phyloP scores from a whole-genome alignment of 75 land plant genomes.

The Chamaecyparis obtusa region DNA sequence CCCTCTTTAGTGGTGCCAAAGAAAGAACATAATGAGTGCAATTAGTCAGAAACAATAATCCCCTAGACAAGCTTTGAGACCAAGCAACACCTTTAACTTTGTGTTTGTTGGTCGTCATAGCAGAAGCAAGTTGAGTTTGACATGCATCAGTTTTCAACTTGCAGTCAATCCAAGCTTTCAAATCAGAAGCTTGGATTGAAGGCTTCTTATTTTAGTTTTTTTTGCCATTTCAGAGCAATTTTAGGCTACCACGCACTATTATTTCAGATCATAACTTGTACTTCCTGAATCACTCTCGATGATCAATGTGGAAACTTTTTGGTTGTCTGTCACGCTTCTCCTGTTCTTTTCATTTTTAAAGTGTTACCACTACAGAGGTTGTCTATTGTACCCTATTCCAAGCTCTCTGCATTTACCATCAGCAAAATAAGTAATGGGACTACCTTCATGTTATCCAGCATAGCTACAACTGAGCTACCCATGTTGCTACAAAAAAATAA shows the following conservation, averaged over 20 bases:
- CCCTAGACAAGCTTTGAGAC: not conserved
- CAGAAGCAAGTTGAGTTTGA: not conserved
- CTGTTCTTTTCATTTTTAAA: not conserved
- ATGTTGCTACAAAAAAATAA: not conserved
- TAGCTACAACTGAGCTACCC: not conserved
- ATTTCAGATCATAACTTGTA: not conserved
- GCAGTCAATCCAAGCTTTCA: not conserved
- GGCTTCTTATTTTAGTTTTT: no score
- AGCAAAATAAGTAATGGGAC: not conserved
- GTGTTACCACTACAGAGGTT: not conserved
- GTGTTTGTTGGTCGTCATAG: not conserved
- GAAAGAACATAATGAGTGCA: not conserved
- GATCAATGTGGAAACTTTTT: not conserved
- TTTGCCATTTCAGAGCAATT: not conserved
- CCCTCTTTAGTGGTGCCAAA: not conserved
- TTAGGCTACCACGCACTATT: not conserved
- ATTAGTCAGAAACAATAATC: not conserved
- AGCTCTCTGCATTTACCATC: not conserved
- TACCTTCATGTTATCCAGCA: not conserved
- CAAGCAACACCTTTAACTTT: no score
- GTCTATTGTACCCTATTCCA: not conserved
- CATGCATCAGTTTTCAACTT: not conserved
- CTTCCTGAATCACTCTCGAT: not conserved
- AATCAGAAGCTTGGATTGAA: not conserved
- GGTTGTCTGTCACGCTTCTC: not conserved